These are phyloP conservation scores for Nemania sp. DNA, from an alignment of 2,329 filamentous ascomycete genomes.

Conservation along the genomic window DNA sequence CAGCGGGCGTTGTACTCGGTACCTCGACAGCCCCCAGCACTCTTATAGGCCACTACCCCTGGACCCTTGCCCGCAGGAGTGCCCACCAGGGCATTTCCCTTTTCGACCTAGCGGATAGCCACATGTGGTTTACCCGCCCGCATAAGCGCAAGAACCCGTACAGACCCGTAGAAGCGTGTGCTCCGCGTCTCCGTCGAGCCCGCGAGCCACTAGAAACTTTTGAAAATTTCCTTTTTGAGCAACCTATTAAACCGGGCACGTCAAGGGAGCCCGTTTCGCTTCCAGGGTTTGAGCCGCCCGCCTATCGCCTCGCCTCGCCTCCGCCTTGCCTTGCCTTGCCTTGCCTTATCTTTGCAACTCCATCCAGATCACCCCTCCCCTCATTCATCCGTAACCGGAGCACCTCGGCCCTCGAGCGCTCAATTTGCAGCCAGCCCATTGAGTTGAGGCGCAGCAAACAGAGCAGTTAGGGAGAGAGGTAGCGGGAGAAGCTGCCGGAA, in stretches of 20 bases:
- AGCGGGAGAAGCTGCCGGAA: neutral
- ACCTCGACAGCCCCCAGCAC: conserved; percentile 1
- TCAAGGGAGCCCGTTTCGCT: conserved; percentile 8
- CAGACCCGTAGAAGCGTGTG: too few species aligned
- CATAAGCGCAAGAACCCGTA: conserved; percentile 31
- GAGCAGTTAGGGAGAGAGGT: too few species aligned
- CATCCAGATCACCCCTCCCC: neutral
- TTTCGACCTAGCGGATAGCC: conserved; percentile 23
- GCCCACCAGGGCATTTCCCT: conserved; percentile 21
- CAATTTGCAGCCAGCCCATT: conserved; percentile 6
- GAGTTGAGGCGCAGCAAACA: too few species aligned
- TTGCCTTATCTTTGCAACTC: neutral
- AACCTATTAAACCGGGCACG: conserved; percentile 26
- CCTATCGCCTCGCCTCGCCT: too few species aligned
- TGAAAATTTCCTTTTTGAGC: conserved; percentile 39
- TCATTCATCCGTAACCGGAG: neutral
- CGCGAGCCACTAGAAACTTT: conserved; percentile 37
- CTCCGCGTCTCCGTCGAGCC: conserved; percentile 31
- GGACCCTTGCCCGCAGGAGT: conserved; percentile 16
- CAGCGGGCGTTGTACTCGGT: neutral
- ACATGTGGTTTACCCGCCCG: conserved; percentile 30
- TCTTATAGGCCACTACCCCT: conserved; percentile 29
- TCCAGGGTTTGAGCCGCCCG: neutral
- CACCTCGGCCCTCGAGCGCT: neutral
- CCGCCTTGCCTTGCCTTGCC: too few species aligned